Percentiles rank a stretch among this genome's conserved stretches.
Evolutionary conservation across 2,329 filamentous ascomycete species (phyloP).

Genomic region (Setomelanomma holmii): DNA sequence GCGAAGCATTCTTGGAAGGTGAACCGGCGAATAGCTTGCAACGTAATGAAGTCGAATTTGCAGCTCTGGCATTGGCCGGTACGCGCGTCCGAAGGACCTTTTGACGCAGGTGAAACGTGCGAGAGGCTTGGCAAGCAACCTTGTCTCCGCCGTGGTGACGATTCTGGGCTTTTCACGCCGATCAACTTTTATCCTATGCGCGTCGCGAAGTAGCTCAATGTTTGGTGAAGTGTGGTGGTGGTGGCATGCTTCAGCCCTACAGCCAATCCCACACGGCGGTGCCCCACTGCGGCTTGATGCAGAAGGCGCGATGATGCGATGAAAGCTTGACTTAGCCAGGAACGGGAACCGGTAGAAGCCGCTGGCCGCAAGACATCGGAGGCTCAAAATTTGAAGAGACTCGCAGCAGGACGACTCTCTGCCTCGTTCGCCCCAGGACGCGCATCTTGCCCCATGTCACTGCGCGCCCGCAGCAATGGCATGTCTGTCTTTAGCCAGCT

Average conservation of each 20-base stretch:
- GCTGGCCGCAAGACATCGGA: slow-evolving; percentile 16
- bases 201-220: not conserved
- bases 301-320: slow-evolving; percentile 21
- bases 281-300: slow-evolving; percentile 13
- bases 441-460: slow-evolving; percentile 37
- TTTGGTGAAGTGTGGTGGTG: not conserved
- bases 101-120: slow-evolving; percentile 2
- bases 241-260: no score
- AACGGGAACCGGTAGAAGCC: slow-evolving; percentile 25
- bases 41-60: not conserved
- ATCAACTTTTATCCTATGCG: not conserved
- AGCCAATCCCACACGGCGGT: slow-evolving; percentile 1
- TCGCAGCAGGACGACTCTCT: slow-evolving; percentile 19
- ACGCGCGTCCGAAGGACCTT: slow-evolving; percentile 1
- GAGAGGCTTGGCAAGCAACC: not conserved
- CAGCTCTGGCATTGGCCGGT: not conserved
- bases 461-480: slow-evolving; percentile 43
- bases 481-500: slow-evolving; percentile 40
- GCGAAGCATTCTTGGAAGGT: not conserved
- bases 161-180: not conserved
- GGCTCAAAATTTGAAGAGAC: slow-evolving; percentile 23
- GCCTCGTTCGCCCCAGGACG: slow-evolving; percentile 21
- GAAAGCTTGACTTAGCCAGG: slow-evolving; percentile 22
- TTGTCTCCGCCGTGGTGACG: not conserved
- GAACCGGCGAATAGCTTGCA: not conserved